Conservation (phyloP, 768 basidiomycete genomes). For the Cystofilobasidium capitatum region DNA sequence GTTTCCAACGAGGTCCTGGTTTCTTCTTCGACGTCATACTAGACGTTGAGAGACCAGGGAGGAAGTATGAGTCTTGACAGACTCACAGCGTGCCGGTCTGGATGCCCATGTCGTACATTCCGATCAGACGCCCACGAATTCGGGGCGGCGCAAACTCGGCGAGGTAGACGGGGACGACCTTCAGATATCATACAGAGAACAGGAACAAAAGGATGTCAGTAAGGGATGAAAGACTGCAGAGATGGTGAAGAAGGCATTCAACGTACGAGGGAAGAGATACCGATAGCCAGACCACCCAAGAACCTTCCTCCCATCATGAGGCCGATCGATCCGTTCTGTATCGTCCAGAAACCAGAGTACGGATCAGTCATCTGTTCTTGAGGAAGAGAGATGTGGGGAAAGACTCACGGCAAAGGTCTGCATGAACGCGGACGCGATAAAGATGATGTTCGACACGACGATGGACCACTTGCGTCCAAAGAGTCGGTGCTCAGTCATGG, state of each 20-base stretch:
- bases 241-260: too few relatives aligned
- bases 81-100: constrained; percentile 48
- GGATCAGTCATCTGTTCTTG: background rate
- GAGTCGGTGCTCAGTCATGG: constrained; percentile 28
- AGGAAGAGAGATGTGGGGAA: background rate
- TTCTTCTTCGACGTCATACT: too few relatives aligned
- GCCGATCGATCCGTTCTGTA: constrained; percentile 22
- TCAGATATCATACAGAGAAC: too few relatives aligned
- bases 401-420: constrained; percentile 28
- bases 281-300: constrained; percentile 31
- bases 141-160: constrained; percentile 42
- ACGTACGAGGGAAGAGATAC: constrained; percentile 31
- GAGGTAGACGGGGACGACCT: constrained; percentile 31
- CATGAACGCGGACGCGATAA: constrained; percentile 30
- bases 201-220: background rate
- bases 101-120: constrained; percentile 47
- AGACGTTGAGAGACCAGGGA: too few relatives aligned
- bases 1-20: too few relatives aligned
- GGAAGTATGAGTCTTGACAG: too few relatives aligned
- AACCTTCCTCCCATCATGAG: constrained; percentile 20
- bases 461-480: constrained; percentile 30
- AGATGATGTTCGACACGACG: constrained; percentile 30
- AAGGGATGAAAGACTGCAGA: background rate
- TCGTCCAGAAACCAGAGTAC: background rate
- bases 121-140: constrained; percentile 47